Conservation (phyloP, 108 stramenopile species). For the Pseudonitzschia multistriata region DNA sequence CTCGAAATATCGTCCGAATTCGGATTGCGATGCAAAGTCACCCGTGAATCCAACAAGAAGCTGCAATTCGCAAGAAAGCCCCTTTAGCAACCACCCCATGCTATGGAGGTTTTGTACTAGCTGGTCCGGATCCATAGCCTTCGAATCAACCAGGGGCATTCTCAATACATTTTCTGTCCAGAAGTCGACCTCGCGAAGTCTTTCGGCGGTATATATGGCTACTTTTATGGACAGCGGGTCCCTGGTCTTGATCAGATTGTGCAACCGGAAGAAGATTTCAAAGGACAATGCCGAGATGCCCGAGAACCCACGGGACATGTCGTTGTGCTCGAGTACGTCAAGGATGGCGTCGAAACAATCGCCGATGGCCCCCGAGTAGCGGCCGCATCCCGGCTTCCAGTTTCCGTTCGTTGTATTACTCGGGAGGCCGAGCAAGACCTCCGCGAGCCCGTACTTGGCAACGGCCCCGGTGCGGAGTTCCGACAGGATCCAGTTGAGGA, state of each 20-base stretch:
- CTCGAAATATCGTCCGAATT: constrained; percentile 10
- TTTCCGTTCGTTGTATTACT: constrained; percentile 19
- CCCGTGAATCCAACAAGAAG: constrained; percentile 25
- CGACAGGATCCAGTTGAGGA: constrained; percentile 25
- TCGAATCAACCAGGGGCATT: constrained; percentile 12
- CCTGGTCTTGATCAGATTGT: constrained; percentile 11
- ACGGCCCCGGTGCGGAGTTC: constrained; percentile 32
- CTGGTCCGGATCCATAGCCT: neutral
- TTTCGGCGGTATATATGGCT: constrained; percentile 28
- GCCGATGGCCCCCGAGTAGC: constrained; percentile 16
- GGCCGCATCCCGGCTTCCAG: constrained; percentile 21
- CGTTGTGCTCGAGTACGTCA: constrained; percentile 39
- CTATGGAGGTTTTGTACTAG: constrained; percentile 46
- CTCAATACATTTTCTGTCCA: constrained; percentile 18
- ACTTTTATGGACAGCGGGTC: constrained; percentile 9
- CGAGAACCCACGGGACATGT: constrained; percentile 37
- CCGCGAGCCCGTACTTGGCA: constrained; percentile 38
- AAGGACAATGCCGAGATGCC: constrained; percentile 56
- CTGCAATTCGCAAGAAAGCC: constrained; percentile 56
- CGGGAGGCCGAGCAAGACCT: constrained; percentile 49
- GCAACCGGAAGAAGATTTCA: constrained; percentile 60
- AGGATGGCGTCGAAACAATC: constrained; percentile 67
- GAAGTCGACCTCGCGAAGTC: constrained; percentile 40
- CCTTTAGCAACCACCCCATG: constrained; percentile 73
- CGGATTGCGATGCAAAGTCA: constrained; percentile 1